phyloP scores from a whole-genome alignment of 202 grass and related monocot genomes.

The Dendrocalamus latiflorus region DNA sequence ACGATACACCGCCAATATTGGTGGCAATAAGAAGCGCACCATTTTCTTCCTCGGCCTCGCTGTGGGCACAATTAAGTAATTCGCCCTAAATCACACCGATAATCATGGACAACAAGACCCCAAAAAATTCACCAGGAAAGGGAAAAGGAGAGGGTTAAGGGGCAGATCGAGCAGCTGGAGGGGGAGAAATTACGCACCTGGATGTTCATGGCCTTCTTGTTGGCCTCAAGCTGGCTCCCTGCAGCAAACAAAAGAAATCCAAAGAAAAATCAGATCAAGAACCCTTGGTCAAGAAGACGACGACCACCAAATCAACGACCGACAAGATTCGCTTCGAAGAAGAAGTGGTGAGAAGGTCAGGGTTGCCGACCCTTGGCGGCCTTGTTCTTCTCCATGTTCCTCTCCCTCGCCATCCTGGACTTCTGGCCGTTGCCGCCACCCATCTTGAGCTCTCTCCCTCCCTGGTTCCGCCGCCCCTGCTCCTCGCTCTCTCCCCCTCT shows the following conservation, averaged over 20 bases:
- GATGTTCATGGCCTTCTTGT: constrained; percentile 97
- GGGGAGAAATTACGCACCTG: constrained; percentile 39
- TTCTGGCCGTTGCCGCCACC: constrained; percentile 87
- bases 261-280: background rate
- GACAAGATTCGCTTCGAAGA: no score
- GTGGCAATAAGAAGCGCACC: background rate
- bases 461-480: no score
- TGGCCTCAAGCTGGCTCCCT: constrained; percentile 85
- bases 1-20: background rate
- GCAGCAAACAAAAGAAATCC: no score
- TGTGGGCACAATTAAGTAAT: background rate
- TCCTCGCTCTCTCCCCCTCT: background rate
- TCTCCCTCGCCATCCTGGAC: constrained; percentile 81
- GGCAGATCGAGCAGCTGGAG: background rate
- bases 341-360: no score
- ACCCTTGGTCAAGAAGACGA: background rate
- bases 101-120: background rate
- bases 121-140: background rate
- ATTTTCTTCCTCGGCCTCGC: background rate
- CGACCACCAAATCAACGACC: background rate
- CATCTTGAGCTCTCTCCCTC: constrained; percentile 33
- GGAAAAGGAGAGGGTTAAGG: background rate
- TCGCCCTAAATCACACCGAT: background rate
- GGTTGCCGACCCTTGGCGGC: constrained; percentile 43
- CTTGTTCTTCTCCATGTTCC: constrained; percentile 81